Conservation (phyloP, 208 protist genomes). For the Trypanosoma boissoni region DNA sequence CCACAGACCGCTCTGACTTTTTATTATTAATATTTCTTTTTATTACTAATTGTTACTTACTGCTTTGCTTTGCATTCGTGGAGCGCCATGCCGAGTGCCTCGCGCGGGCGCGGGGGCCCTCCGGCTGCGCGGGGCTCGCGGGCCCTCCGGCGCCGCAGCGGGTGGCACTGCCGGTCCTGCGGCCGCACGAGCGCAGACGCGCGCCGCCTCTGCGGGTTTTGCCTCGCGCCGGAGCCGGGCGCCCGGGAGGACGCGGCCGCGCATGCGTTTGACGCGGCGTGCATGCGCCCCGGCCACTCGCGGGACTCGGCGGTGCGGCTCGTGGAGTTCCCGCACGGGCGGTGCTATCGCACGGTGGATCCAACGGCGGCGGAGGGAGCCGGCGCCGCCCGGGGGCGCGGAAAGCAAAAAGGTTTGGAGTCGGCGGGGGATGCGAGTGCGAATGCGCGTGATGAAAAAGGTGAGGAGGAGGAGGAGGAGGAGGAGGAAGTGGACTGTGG, state of each 20-base stretch:
- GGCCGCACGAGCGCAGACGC: conserved; percentile 5
- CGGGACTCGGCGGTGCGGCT: conserved; percentile 9
- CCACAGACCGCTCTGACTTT: too few species aligned
- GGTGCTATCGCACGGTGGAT: conserved; percentile 17
- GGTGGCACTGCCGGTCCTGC: conserved; percentile 10
- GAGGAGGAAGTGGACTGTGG: background rate
- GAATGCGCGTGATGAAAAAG: background rate
- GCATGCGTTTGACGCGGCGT: too few species aligned
- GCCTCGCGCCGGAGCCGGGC: conserved; percentile 16
- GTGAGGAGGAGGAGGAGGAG: too few species aligned
- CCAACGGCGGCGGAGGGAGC: background rate
- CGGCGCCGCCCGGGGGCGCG: background rate
- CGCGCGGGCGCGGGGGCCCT: too few species aligned
- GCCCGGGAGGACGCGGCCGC: background rate
- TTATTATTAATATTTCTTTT: too few species aligned
- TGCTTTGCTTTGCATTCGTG: too few species aligned
- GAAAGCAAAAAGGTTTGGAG: background rate
- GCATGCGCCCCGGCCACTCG: background rate
- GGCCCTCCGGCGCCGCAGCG: too few species aligned
- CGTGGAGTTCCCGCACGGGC: conserved; percentile 13
- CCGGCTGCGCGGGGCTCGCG: too few species aligned
- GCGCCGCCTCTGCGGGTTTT: conserved; percentile 20
- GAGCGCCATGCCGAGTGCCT: too few species aligned
- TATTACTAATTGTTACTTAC: too few species aligned
- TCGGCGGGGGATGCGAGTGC: too few species aligned